A percentile compares a stretch with the other conserved stretches of the same genome.
These are phyloP conservation scores for Colletotrichum aenigma DNA, from an alignment of 2,329 filamentous ascomycete species.

Conservation along the genomic window DNA sequence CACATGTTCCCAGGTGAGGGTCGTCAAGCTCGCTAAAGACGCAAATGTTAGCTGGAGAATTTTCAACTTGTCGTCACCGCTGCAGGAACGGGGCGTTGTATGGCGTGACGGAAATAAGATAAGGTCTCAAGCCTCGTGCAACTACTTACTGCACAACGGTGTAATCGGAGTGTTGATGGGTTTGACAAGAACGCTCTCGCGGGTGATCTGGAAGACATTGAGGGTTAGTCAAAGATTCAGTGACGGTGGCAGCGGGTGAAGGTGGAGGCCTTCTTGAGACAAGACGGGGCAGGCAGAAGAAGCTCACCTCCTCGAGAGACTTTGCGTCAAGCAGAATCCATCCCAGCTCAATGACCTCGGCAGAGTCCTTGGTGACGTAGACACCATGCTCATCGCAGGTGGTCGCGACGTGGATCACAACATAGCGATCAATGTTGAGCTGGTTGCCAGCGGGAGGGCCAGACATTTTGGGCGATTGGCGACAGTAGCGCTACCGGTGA, in stretches of 20 bases:
- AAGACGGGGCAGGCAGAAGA: not conserved
- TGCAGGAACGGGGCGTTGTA: slow-evolving; percentile 11
- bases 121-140: slow-evolving; percentile 18
- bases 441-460: slow-evolving; percentile 56
- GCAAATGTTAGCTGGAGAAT: slow-evolving; percentile 22
- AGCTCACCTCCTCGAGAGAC: slow-evolving; percentile 85
- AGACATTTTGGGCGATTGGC: slow-evolving; percentile 37
- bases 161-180: slow-evolving; percentile 99
- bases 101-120: slow-evolving; percentile 7
- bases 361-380: slow-evolving; percentile 98
- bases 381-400: slow-evolving; percentile 99
- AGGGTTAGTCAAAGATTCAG: slow-evolving; percentile 17
- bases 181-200: slow-evolving; percentile 96
- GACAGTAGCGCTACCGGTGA: slow-evolving; percentile 16
- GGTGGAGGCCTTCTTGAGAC: not conserved
- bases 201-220: slow-evolving; percentile 71
- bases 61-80: slow-evolving; percentile 26
- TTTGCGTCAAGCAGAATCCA: slow-evolving; percentile 96
- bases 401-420: slow-evolving; percentile 97
- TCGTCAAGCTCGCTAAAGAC: slow-evolving; percentile 86
- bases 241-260: slow-evolving; percentile 15
- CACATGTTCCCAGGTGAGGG: slow-evolving; percentile 98
- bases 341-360: slow-evolving; percentile 97
- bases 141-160: slow-evolving; percentile 91
- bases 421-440: slow-evolving; percentile 89